Base-by-base conservation (phyloP, 805 yeast species). In the Vanderwaltozyma tropicalis region DNA sequence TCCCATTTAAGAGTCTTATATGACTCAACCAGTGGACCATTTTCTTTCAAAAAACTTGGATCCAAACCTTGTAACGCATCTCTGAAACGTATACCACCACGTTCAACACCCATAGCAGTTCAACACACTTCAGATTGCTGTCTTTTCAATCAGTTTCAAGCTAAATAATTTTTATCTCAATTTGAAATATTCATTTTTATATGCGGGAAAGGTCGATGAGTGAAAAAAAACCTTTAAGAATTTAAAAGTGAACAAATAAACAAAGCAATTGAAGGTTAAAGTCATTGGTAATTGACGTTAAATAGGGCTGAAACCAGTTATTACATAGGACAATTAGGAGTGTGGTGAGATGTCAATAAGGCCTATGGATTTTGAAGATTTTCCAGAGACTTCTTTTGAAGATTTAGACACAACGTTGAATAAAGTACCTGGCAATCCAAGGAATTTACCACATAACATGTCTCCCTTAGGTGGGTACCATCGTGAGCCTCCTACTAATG, bases 381-480 rank as follows among this genome's bases (percentile, higher is more conserved):
- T 46, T 19, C 48, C 57, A 15, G 62, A 57, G 29, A 49, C 58
- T 4, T 54, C 60, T 13, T 57, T 57, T 42, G 62, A 57, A 37
- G 59, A 57, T 35, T 33, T 55, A 26, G 60, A 55, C 26, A 49
- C 57, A 3, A 49, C 60, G 1, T 49, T 53, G 35, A 41, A 50
- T 7, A 34, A 30, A 21, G 41, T 43, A 5, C 26, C 31, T 26
- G 20, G 5, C 36, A 21, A 22, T 10, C 12, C 34, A 26, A 28
- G 34, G 29, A 14, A 36, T 30, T 13, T 41, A 37, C 32, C 7
- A 19, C 10, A 14, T 19, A 31, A 38, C 34, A 16, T 17, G 4
- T 38, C 18, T 11, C 31, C 38, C 29, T 34, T 19, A 12, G n/a
- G 20, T 20, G 31, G 9, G 11, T 20, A 12, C 9, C 24, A 11